A percentile compares a stretch with the other conserved stretches of the same genome.
Evolutionary conservation across 164 flowering plant genomes (phyloP).

Genomic region (Stephania yunnanensis): DNA sequence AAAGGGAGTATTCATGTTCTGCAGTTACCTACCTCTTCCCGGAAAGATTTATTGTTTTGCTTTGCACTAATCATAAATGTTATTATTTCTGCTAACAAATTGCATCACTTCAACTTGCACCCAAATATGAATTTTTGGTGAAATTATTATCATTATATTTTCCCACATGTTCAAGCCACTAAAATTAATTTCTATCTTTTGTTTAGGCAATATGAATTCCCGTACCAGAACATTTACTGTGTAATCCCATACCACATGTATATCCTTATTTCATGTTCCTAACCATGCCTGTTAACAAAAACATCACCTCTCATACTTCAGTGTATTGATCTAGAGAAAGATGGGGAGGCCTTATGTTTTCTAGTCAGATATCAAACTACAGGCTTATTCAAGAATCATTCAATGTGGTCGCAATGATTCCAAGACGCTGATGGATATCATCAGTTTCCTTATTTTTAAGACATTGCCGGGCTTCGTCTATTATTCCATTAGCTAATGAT

Average conservation of each 20-base stretch:
- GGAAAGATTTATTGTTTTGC: too few relatives aligned
- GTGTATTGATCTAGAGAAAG: not conserved
- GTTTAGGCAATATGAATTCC: not conserved
- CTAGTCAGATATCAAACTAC: not conserved
- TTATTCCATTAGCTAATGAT: not conserved
- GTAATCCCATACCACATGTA: not conserved
- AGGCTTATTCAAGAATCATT: not conserved
- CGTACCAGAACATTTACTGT: not conserved
- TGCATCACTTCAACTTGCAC: not conserved
- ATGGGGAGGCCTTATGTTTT: not conserved
- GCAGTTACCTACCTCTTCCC: too few relatives aligned
- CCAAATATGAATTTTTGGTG: not conserved
- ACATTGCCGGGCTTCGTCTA: not conserved
- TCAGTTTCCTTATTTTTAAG: not conserved
- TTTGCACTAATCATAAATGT: too few relatives aligned
- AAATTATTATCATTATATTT: not conserved
- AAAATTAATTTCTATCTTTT: not conserved
- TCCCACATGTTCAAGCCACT: not conserved
- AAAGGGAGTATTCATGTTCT: too few relatives aligned
- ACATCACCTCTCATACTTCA: not conserved
- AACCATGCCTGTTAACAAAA: not conserved
- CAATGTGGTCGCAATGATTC: not conserved
- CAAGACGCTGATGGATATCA: not conserved
- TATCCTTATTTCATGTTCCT: not conserved
- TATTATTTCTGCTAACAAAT: too few relatives aligned